Base-by-base conservation (phyloP, 2,329 filamentous ascomycete species). In the Nannizziopsis barbatae region DNA sequence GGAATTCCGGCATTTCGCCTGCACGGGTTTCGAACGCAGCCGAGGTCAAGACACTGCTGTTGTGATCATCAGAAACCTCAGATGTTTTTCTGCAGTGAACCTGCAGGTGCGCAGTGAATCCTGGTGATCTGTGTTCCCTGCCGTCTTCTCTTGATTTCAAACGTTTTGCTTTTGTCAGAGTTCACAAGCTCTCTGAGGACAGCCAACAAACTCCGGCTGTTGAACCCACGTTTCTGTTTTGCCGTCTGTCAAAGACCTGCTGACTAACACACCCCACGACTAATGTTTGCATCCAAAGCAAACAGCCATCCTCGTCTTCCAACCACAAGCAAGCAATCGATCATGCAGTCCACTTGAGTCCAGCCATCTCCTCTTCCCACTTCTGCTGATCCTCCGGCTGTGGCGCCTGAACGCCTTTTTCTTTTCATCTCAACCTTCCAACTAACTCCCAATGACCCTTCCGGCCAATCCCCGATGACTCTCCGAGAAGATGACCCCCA, bases 321-420 rank as follows among this genome's bases (percentile, higher is more conserved):
- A n/a, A 36, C 33, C 33, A 36, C 33, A n/a, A 36, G 11, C 33
- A 4, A 12, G 12, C 15, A 15, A 12, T 36, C 33, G 12, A n/a
- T 15, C 33, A n/a, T 36, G 33, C 33, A n/a, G 12, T 36, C 12
- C 33, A 8, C 8, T 33, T 36, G 33, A 3, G 5, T 3, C 3
- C 33, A 15, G 12, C 33, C 15, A 33, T 15, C 3, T 27, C 4
- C 22, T 27, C 22, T 7, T n/a, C n/a, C n/a, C n/a, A n/a, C 35
- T 18, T 18, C 36, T 20, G 38, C 18, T 9, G 4, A 14, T 43
- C 5, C 15, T 12, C n/a, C 45, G 45, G 45, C 45, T 47, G 45
- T 42, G 30, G 45, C 45, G 45, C 37, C 45, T 17, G 45, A 27
- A 36, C 37, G 9, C 15, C 45, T 35, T 20, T 37, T 9, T 37